phyloP scores from a whole-genome alignment of 108 stramenopile genomes.

The Schizochytrium sp. region DNA sequence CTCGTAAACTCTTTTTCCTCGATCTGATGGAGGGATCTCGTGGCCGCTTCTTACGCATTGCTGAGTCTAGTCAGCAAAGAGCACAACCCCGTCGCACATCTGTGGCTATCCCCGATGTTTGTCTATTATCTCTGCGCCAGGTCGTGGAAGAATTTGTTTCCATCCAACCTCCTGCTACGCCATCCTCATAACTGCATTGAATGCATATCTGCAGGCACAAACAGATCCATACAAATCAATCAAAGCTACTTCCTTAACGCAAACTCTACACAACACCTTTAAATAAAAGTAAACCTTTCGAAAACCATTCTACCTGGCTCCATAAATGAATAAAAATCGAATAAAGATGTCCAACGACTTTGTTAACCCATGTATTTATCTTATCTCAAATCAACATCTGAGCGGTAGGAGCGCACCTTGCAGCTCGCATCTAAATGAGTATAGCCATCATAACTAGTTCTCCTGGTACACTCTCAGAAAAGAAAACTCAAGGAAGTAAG shows the following conservation, averaged over 20 bases:
- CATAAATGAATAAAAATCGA: too few relatives aligned
- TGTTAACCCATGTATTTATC: too few relatives aligned
- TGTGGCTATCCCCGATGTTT: slow-evolving; percentile 8
- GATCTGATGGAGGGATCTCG: neutral
- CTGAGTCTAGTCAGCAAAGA: neutral
- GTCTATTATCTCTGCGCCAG: neutral
- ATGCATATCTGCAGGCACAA: neutral
- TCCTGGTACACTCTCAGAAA: too few relatives aligned
- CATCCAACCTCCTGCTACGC: neutral
- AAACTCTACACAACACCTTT: neutral
- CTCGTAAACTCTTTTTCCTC: slow-evolving; percentile 44
- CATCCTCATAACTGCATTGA: slow-evolving; percentile 5
- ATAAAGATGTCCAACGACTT: too few relatives aligned
- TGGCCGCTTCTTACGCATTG: slow-evolving; percentile 40
- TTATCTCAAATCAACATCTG: too few relatives aligned
- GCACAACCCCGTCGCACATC: slow-evolving; percentile 27
- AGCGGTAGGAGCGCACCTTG: too few relatives aligned
- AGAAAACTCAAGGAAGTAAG: too few relatives aligned
- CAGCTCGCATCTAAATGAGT: too few relatives aligned
- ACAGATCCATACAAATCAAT: neutral
- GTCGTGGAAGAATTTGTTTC: neutral
- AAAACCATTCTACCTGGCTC: too few relatives aligned
- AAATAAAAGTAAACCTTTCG: too few relatives aligned
- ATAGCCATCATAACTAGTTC: too few relatives aligned
- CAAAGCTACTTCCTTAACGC: neutral